phyloP scores from a whole-genome alignment of 495 filamentous ascomycete species.

The Trichoderma reesei region DNA sequence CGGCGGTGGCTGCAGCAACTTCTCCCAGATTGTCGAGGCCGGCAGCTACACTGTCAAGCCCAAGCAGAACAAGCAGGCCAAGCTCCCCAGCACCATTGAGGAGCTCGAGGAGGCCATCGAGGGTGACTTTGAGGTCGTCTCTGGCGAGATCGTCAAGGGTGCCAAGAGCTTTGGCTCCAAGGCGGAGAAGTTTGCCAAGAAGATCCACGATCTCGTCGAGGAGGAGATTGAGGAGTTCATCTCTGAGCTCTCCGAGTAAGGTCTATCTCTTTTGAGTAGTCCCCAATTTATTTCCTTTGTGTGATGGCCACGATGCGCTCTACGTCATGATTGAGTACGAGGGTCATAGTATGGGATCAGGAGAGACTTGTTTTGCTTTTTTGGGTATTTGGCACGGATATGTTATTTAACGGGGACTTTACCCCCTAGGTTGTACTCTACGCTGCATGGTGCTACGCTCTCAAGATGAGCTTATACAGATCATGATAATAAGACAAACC shows the following conservation, averaged over 20 bases:
- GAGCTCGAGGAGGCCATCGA: slow-evolving; percentile 54
- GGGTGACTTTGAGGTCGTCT: slow-evolving; percentile 46
- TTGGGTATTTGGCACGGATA: slow-evolving; percentile 4
- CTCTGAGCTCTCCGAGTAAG: slow-evolving; percentile 43
- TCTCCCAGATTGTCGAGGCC: slow-evolving; percentile 67
- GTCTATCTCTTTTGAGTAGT: not conserved
- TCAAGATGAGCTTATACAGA: not conserved
- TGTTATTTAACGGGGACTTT: not conserved
- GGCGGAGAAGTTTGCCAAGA: slow-evolving; percentile 38
- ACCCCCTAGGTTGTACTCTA: not conserved
- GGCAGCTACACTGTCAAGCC: slow-evolving; percentile 40
- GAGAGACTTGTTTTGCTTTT: not conserved
- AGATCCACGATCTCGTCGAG: slow-evolving; percentile 46
- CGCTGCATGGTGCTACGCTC: not conserved
- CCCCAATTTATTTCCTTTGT: not conserved
- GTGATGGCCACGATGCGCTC: slow-evolving; percentile 8
- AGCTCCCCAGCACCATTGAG: slow-evolving; percentile 30
- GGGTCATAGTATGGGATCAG: not conserved
- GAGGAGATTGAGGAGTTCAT: slow-evolving; percentile 62
- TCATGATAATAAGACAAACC: not conserved
- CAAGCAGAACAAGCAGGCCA: slow-evolving; percentile 15
- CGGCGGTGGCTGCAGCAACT: slow-evolving; percentile 89
- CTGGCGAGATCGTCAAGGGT: slow-evolving; percentile 41
- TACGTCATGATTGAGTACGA: slow-evolving; percentile 8
- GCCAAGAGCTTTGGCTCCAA: slow-evolving; percentile 25